These are phyloP conservation scores for Solanum habrochaites DNA, from an alignment of 257 asterid genomes.

Conservation along the genomic window DNA sequence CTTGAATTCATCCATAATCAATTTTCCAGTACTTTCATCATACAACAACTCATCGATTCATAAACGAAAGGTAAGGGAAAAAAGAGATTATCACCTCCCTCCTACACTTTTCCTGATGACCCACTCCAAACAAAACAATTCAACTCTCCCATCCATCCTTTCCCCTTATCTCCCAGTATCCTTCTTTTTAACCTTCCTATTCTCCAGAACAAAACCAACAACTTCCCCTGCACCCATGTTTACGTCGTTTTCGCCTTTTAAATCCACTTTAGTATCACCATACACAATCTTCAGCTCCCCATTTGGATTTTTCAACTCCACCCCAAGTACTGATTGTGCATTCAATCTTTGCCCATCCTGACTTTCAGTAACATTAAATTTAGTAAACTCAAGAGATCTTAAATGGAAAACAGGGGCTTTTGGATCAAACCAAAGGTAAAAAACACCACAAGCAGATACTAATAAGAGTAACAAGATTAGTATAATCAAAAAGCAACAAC, in stretches of 20 bases:
- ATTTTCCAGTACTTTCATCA: constrained; percentile 2
- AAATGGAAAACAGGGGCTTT: constrained; percentile 29
- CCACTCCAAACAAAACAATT: too few relatives aligned
- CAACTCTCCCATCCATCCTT: too few relatives aligned
- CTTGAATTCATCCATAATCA: constrained; percentile 11
- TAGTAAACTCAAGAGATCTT: constrained; percentile 15
- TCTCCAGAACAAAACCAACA: constrained; percentile 17
- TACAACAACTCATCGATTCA: not conserved
- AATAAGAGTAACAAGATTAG: constrained; percentile 7
- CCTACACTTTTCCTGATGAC: too few relatives aligned
- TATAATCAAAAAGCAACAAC: constrained; percentile 20
- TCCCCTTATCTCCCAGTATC: too few relatives aligned
- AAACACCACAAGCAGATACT: constrained; percentile 5
- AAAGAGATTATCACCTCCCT: too few relatives aligned
- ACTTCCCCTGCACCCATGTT: constrained; percentile 16
- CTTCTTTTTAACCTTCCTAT: constrained; percentile 8
- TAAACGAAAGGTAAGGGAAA: too few relatives aligned
- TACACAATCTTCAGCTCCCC: constrained; percentile 16
- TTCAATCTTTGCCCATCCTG: constrained; percentile 18
- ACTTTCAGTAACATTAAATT: constrained; percentile 6
- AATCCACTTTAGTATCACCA: constrained; percentile 3
- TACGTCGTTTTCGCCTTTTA: constrained; percentile 4
- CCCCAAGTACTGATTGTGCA: not conserved
- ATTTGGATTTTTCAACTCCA: constrained; percentile 28
- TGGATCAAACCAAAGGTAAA: constrained; percentile 36